A percentile compares a stretch with the other conserved stretches of the same genome.
These are phyloP conservation scores for Candida xyloterini DNA, from an alignment of 805 yeast genomes.

Conservation along the genomic window DNA sequence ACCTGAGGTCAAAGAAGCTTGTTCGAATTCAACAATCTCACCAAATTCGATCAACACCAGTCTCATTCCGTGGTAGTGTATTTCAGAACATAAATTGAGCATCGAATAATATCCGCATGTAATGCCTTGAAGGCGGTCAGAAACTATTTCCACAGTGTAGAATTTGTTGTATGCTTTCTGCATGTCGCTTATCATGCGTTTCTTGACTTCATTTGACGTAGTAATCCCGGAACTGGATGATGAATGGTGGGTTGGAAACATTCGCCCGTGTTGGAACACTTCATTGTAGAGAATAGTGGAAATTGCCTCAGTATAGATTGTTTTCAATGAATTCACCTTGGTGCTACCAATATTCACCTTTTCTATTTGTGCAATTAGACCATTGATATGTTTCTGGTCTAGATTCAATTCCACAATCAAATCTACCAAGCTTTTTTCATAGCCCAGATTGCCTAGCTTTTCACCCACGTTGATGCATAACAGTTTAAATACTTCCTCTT, in stretches of 20 bases:
- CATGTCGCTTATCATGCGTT: conserved; percentile 5
- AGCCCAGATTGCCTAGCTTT: conserved; percentile 3
- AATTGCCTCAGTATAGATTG: conserved; percentile 18
- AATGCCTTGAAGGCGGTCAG: conserved; percentile 8
- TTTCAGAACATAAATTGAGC: conserved; percentile 17
- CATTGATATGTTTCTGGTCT: conserved; percentile 14
- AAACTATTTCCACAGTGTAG: conserved; percentile 11
- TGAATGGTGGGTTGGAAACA: background rate
- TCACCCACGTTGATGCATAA: conserved; percentile 9
- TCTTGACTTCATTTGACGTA: conserved; percentile 2
- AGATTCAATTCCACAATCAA: conserved; percentile 17
- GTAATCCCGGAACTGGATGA: background rate
- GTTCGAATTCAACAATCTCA: conserved; percentile 14
- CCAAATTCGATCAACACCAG: conserved; percentile 12
- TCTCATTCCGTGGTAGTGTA: conserved; percentile 11
- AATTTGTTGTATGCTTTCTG: conserved; percentile 14
- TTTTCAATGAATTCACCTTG: conserved; percentile 16
- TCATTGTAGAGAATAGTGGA: conserved; percentile 12
- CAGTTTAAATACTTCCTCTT: conserved; percentile 18
- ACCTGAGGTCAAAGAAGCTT: background rate
- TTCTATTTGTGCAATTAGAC: conserved; percentile 20
- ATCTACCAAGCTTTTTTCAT: background rate
- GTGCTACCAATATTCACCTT: conserved; percentile 19
- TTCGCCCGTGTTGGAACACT: conserved; percentile 2
- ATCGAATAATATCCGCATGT: conserved; percentile 16